These are phyloP conservation scores for Tetrapisispora nanseiensis DNA, from an alignment of 805 yeast genomes.

Conservation along the genomic window DNA sequence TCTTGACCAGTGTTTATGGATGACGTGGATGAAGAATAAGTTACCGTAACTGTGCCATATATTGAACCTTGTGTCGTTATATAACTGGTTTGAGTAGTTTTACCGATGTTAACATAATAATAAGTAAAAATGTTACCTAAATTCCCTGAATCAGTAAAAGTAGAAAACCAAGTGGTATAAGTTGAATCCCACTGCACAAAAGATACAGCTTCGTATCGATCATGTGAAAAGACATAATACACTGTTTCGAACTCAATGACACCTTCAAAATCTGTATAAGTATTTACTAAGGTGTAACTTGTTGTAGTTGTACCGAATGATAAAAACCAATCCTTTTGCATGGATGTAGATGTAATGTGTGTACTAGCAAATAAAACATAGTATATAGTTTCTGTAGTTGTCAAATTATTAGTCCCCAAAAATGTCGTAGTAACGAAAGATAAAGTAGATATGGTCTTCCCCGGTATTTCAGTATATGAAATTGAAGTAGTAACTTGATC, in stretches of 20 bases:
- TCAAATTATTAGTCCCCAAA: background rate
- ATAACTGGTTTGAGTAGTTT: background rate
- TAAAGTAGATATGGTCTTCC: background rate
- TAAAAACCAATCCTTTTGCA: too few species aligned
- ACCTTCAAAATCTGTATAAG: background rate
- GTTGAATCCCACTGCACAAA: background rate
- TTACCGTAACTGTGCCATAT: background rate
- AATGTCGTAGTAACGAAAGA: background rate
- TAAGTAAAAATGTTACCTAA: background rate
- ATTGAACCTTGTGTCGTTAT: background rate
- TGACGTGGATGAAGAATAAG: slow-evolving; percentile 1
- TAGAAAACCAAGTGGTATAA: background rate
- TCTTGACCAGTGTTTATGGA: slow-evolving; percentile 5
- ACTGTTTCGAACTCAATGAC: background rate
- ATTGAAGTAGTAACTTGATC: background rate
- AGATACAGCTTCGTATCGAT: background rate
- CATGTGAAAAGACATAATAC: background rate
- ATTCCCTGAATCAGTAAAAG: background rate
- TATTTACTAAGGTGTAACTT: background rate
- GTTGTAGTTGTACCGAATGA: too few species aligned
- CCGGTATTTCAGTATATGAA: background rate
- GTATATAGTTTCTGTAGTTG: background rate
- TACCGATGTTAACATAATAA: background rate
- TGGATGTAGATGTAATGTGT: too few species aligned
- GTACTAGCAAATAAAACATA: too few species aligned